Evolutionary conservation across 2,329 filamentous ascomycete species (phyloP).

Genomic region (Fusarium sp.): DNA sequence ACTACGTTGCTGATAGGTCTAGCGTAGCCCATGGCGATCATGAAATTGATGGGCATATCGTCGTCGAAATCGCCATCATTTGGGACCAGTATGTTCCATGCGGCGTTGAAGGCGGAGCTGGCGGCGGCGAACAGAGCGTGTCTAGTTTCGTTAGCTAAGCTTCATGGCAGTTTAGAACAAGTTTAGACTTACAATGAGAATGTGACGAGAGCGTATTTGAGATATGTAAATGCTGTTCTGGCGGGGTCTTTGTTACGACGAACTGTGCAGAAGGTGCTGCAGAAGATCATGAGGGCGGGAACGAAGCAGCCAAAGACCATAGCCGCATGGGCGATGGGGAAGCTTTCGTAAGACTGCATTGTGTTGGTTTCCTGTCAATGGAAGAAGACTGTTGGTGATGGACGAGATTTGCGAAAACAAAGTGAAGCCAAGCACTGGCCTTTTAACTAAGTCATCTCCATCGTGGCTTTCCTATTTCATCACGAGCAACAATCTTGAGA

Average conservation of each 20-base stretch:
- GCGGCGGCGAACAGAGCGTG: background rate
- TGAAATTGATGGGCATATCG: background rate
- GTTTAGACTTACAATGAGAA: slow-evolving; percentile 41
- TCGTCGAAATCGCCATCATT: background rate
- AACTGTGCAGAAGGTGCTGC: slow-evolving; percentile 37
- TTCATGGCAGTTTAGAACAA: background rate
- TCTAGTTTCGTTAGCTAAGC: background rate
- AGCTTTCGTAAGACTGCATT: background rate
- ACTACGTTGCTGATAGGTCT: background rate
- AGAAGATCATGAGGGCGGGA: slow-evolving; percentile 36
- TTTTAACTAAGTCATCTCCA: too few relatives aligned
- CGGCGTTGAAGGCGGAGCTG: background rate
- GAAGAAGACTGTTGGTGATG: background rate
- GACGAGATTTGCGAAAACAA: background rate
- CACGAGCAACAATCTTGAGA: background rate
- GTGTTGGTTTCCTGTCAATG: background rate
- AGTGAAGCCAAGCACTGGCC: background rate
- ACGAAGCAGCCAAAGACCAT: slow-evolving; percentile 29
- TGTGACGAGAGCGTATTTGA: slow-evolving; percentile 41
- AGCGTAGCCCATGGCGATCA: background rate
- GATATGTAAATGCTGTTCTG: slow-evolving; percentile 39
- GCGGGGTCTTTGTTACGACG: slow-evolving; percentile 41
- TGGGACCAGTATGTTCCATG: background rate
- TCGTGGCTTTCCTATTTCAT: background rate
- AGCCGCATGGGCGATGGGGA: slow-evolving; percentile 16